A percentile compares a stretch with the other conserved stretches of the same genome.
Evolutionary conservation across 2,329 filamentous ascomycete species (phyloP).

Genomic region (Annulohypoxylon truncatum): DNA sequence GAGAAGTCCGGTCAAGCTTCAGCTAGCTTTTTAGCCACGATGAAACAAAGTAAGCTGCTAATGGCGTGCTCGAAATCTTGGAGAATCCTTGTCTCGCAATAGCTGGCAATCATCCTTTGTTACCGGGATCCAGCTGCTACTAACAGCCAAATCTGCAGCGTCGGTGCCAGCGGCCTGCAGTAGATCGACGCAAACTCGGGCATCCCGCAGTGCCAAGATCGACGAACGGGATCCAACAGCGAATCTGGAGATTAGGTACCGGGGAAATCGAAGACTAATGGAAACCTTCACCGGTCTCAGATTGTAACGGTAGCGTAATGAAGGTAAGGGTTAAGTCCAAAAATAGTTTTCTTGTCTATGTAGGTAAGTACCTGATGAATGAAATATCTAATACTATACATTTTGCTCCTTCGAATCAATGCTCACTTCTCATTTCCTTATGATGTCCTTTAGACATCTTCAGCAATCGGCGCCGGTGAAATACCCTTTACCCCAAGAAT

Average conservation of each 20-base stretch:
- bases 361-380: neutral
- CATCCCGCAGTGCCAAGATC: constrained; percentile 22
- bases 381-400: neutral
- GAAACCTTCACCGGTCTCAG: constrained; percentile 8
- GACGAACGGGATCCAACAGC: constrained; percentile 11
- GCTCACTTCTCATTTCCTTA: neutral
- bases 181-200: constrained; percentile 23
- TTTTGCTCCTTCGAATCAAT: neutral
- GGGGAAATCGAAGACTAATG: neutral
- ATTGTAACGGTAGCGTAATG: constrained; percentile 5
- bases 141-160: constrained; percentile 2
- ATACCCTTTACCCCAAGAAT: neutral
- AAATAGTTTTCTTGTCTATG: neutral
- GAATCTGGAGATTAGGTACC: constrained; percentile 3
- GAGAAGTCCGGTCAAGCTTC: constrained; percentile 28
- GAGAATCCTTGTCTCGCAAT: constrained; percentile 22
- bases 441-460: neutral
- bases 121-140: constrained; percentile 12
- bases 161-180: constrained; percentile 12
- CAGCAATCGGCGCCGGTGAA: neutral
- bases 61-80: constrained; percentile 42
- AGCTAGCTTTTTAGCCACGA: constrained; percentile 34
- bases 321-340: neutral
- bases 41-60: constrained; percentile 28
- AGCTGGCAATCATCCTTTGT: constrained; percentile 20